Conservation (phyloP, 2,329 filamentous ascomycete genomes). For the Fusarium sp. region DNA sequence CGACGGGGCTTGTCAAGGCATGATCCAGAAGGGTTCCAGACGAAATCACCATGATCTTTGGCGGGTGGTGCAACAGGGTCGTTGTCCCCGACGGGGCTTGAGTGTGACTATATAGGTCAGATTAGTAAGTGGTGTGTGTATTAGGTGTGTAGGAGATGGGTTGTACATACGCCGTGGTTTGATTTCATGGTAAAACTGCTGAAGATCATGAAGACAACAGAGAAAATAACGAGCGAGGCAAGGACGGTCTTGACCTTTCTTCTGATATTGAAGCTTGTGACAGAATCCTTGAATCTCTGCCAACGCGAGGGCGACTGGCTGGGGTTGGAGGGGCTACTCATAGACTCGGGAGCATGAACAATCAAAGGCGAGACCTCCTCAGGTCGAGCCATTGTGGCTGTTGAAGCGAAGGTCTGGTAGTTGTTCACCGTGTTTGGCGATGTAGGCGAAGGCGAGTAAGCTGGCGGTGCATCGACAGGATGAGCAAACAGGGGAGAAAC, state of each 20-base stretch:
- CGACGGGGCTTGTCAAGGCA: slow-evolving; percentile 45
- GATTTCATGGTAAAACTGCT: slow-evolving; percentile 36
- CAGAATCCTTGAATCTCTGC: slow-evolving; percentile 48
- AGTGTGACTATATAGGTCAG: slow-evolving; percentile 29
- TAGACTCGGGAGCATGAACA: slow-evolving; percentile 61
- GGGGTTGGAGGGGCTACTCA: slow-evolving; percentile 54
- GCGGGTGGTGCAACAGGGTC: slow-evolving; percentile 46
- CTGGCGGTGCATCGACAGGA: slow-evolving; percentile 62
- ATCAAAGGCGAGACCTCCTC: slow-evolving; percentile 62
- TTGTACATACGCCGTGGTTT: slow-evolving; percentile 49
- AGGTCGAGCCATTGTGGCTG: slow-evolving; percentile 57
- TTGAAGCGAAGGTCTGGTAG: slow-evolving; percentile 61
- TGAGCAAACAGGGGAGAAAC: slow-evolving; percentile 33
- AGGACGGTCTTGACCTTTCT: slow-evolving; percentile 51
- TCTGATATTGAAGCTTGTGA: slow-evolving; percentile 39
- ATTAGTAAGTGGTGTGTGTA: not conserved
- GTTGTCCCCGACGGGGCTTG: slow-evolving; percentile 38
- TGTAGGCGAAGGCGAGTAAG: slow-evolving; percentile 62
- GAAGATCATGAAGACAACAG: slow-evolving; percentile 51
- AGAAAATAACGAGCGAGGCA: slow-evolving; percentile 52
- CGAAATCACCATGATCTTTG: slow-evolving; percentile 41
- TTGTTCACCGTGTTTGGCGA: slow-evolving; percentile 52
- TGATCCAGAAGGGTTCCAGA: slow-evolving; percentile 46
- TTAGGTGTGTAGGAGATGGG: not conserved
- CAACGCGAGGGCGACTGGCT: slow-evolving; percentile 45